Evolutionary conservation across 2,329 filamentous ascomycete species (phyloP), one percentile per base, ranked within the genome.

Genomic region (Colletotrichum siamense): DNA sequence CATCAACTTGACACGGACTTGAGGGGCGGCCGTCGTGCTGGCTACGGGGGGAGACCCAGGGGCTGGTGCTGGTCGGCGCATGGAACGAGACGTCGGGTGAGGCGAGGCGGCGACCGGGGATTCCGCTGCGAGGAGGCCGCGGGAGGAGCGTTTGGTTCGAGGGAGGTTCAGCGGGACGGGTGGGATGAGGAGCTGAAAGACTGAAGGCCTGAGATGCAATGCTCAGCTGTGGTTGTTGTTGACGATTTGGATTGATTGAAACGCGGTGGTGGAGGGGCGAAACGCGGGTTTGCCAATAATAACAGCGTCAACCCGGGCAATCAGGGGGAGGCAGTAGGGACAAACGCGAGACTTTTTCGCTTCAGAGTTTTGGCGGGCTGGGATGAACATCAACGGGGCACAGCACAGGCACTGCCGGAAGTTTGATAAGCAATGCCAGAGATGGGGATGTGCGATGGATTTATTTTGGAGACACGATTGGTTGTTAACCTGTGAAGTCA

Each of bases 1-100:
- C 70, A 69, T 76, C 70, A 76, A 76, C 74, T 61, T 76, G 74
- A 76, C 59, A 76, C 70, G 74, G 49, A 49, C 49, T 65, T 59
- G 32, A 76, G 69, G 63, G 44, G 73, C 61, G 15, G 39, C 16
- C 57, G 59, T 69, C 57, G 69, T 49, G 63, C 36, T 59, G 55
- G 2, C 36, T 49, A 49, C 39, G 0, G 39, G 39, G 39, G 39
- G 18, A n/a, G 39, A 49, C 39, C 39, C 39, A 49, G 39, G 36
- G 36, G 36, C 36, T 18, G 36, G 36, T 39, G 36, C 52, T 36
- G 1, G 67, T 32, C 55, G 12, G 30, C 30, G 28, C 28, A 34
- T 30, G n/a, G 28, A 24, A 18, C 22, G 28, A 28, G 30, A 61
- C 16, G 16, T 13, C 24, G 9, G 55, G 34, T 28, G 34, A 70